Evolutionary conservation across 345 rosid genomes (phyloP), one percentile per base, ranked within the genome.

Genomic region (Aquilaria malaccensis): DNA sequence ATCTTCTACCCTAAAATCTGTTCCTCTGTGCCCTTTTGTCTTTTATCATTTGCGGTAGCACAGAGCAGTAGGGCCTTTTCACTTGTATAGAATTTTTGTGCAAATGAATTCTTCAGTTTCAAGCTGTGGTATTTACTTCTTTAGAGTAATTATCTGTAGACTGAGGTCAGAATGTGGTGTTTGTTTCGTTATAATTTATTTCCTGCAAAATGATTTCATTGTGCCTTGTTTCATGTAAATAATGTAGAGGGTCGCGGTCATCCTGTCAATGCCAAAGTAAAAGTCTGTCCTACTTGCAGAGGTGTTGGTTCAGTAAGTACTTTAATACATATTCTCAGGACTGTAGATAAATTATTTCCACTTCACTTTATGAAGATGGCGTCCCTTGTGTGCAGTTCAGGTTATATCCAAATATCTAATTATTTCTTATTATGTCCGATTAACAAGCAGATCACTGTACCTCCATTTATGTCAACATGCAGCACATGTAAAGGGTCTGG

Each of bases 381-480:
- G 12, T 30, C 61, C 43, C 3, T 43, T 49, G 14, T 49, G 15
- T 58, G 31, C 64, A 30, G 64, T 33, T 55, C 43, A 14, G 64
- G n/a, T 22, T 22, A 22, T 22, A 49, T 5, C 13, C 43, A 37
- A 37, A 37, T 37, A 45, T 9, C 63, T 5, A 50, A 13, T 67
- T 45, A 45, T 43, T 57, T 43, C 56, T 62, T 59, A 12, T 13
- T 52, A 54, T 62, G 58, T 62, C 45, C 59, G 58, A 67, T 66
- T 63, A 58, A 74, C 56, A 66, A 56, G 55, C 79, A 93, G 98
- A 81, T 93, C 52, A 89, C 96, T 29, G 66, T 89, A 76, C 97
- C 98, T 78, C 98, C 97, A 52, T 93, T 93, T 78, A 85, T 88
- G 57, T 70, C 98, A 71, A 76, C 82, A 56, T 89, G 98, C 72